phyloP scores from a whole-genome alignment of 257 asterid species.

The Jacaranda mimosifolia region DNA sequence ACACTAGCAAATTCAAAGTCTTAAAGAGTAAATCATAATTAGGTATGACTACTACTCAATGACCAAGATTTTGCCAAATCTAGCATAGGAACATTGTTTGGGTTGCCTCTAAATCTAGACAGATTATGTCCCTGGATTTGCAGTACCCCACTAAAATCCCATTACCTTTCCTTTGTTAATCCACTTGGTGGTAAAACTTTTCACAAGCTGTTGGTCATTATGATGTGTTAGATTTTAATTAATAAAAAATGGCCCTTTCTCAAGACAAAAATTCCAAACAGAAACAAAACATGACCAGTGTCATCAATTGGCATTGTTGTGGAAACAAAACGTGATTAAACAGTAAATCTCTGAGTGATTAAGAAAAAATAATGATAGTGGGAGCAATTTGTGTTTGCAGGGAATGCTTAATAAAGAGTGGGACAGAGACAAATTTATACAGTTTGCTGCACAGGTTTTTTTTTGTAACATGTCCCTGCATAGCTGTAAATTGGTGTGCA shows the following conservation, averaged over 20 bases:
- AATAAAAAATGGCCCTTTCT: conserved; percentile 8
- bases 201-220: conserved; percentile 31
- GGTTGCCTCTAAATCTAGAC: conserved; percentile 27
- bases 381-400: conserved; percentile 30
- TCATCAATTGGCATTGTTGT: conserved; percentile 31
- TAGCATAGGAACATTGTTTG: conserved; percentile 29
- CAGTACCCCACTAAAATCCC: conserved; percentile 29
- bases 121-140: conserved; percentile 11
- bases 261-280: neutral
- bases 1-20: neutral
- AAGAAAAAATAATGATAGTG: conserved; percentile 17
- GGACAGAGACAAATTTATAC: conserved; percentile 38
- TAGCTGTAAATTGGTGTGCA: conserved; percentile 39
- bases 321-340: conserved; percentile 54
- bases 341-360: conserved; percentile 36
- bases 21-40: neutral
- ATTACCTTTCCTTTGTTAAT: conserved; percentile 7
- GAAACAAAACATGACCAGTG: conserved; percentile 14
- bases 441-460: conserved; percentile 17
- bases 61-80: conserved; percentile 38
- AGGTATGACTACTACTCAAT: neutral
- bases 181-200: conserved; percentile 1
- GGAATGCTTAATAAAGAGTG: conserved; percentile 18
- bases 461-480: conserved; percentile 34
- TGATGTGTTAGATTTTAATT: neutral